phyloP scores from a whole-genome alignment of 768 basidiomycete genomes.

The Phylloporus sp. region DNA sequence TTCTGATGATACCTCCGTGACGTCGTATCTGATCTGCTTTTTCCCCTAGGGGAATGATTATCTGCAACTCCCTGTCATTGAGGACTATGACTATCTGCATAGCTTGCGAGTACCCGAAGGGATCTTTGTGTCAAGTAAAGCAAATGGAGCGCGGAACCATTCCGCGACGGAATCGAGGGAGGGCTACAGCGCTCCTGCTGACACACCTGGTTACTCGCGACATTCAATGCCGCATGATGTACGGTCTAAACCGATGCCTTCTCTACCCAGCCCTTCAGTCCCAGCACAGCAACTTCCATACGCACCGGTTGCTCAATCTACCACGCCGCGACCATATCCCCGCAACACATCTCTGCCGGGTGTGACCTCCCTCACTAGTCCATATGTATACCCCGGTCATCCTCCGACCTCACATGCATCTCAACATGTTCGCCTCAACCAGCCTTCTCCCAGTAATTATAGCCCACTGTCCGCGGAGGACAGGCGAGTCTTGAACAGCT shows the following conservation, averaged over 20 bases:
- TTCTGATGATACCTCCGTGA: background rate
- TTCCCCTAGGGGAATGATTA: conserved; percentile 62
- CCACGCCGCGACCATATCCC: conserved; percentile 3
- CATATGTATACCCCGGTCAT: conserved; percentile 3
- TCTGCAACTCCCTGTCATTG: conserved; percentile 63
- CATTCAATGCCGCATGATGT: conserved; percentile 11
- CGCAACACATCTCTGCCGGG: conserved; percentile 19
- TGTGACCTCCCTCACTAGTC: conserved; percentile 16
- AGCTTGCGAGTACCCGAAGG: conserved; percentile 64
- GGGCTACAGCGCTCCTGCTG: conserved; percentile 4
- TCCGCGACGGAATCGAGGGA: conserved; percentile 17
- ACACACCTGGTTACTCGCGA: conserved; percentile 11
- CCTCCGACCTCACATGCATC: conserved; percentile 2
- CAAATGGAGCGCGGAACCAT: conserved; percentile 30
- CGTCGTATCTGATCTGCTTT: conserved; percentile 5
- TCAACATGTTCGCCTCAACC: conserved; percentile 17
- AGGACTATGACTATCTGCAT: conserved; percentile 71
- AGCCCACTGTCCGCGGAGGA: conserved; percentile 52
- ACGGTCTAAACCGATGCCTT: conserved; percentile 8
- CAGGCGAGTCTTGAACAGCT: conserved; percentile 51
- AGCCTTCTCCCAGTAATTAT: conserved; percentile 30
- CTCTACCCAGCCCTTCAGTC: conserved; percentile 13
- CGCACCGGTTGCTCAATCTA: background rate
- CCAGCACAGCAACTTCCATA: conserved; percentile 10
- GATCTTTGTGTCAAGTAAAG: conserved; percentile 70